Evolutionary conservation across 495 filamentous ascomycete species (phyloP), one percentile per base, ranked within the genome.

Genomic region (Trichoderma orchidacearum): DNA sequence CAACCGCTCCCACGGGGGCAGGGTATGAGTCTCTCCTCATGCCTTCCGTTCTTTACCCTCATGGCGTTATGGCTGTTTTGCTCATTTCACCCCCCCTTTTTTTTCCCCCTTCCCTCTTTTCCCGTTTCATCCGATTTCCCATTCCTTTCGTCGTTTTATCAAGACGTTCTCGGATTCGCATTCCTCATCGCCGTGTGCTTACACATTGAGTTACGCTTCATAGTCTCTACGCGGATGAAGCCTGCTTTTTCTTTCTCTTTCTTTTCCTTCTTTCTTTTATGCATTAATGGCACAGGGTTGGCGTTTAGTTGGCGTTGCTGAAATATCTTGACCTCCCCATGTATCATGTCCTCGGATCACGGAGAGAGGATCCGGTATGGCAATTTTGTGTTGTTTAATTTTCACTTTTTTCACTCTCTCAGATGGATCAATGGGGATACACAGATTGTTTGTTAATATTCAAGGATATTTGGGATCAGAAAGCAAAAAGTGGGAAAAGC

Each of bases 1-100:
- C 52, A 78, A 78, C 63, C 69, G 77, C 12, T 66, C 73, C 60
- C 38, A 56, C 61, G 45, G 53, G 7, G 21, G 32, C 18, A 28
- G 41, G 35, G 30, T 53, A 5, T 55, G 17, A 23, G 25, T 3
- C 15, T 18, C 31, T 23, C 11, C 30, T n/a, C 34, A 31, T 28
- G 23, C 25, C 6, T 53, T 25, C n/a, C n/a, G n/a, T n/a, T n/a
- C n/a, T n/a, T 15, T 28, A 18, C 13, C 34, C 15, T 53, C 54
- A 45, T 21, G 36, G 36, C 54, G 30, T 27, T 18, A 31, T 21
- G 28, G 48, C 53, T 53, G 13, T 31, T 54, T 58, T 58, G 36
- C 28, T 56, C n/a, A 35, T 50, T 32, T 34, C 32, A 25, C 45
- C 12, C n/a, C n/a, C 21, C 23, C 30, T 13, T 41, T 15, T 53